Conservation (phyloP, 345 rosid genomes). For the Eucalyptus guilfoylei region DNA sequence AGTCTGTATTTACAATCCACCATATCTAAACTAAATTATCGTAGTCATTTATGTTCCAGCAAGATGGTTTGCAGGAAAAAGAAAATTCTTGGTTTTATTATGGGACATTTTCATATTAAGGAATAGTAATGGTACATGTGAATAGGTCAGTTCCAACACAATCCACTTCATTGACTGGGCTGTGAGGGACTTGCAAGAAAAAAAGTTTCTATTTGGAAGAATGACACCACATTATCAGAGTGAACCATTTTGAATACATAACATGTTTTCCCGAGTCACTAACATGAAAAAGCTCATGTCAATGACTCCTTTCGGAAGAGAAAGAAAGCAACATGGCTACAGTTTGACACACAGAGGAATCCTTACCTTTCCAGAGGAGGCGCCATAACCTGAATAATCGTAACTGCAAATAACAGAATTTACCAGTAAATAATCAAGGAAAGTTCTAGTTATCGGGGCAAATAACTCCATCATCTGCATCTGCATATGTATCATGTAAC, state of each 20-base stretch:
- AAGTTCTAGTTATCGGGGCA: not conserved
- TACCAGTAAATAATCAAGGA: not conserved
- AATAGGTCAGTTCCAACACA: not conserved
- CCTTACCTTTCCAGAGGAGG: constrained; percentile 89
- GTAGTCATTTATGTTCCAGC: not conserved
- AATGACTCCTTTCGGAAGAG: not conserved
- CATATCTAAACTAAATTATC: not conserved
- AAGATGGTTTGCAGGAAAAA: not conserved
- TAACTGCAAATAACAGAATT: constrained; percentile 40
- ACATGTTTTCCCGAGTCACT: not conserved
- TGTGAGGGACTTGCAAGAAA: not conserved
- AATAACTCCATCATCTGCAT: not conserved
- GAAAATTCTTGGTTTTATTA: not conserved
- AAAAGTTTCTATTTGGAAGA: not conserved
- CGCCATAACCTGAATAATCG: constrained; percentile 99
- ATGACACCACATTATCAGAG: not conserved
- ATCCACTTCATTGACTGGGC: not conserved
- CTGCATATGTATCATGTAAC: not conserved
- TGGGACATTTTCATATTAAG: not conserved
- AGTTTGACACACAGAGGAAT: not conserved
- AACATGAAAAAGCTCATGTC: not conserved
- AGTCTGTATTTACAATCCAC: not conserved
- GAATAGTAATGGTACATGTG: not conserved
- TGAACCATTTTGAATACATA: not conserved
- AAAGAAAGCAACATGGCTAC: not conserved